Percentiles rank a stretch among this genome's conserved stretches.
Conservation (phyloP, 2,329 filamentous ascomycete genomes). For the Xylariales sp. region DNA sequence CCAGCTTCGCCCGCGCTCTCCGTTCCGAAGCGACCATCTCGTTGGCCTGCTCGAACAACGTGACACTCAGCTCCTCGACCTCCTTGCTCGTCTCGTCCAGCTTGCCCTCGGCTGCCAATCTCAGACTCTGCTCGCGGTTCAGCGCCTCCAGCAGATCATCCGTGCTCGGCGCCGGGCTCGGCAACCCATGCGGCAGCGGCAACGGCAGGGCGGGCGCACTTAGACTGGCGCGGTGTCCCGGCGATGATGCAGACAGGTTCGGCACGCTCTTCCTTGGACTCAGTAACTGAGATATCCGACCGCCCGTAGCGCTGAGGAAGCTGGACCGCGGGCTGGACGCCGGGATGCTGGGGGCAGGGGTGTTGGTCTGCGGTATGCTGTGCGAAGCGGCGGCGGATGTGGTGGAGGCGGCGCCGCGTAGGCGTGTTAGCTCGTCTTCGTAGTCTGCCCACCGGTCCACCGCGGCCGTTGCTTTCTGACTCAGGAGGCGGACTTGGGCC, state of each 20-base stretch:
- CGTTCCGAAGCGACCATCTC: constrained; percentile 81
- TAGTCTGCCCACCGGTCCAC: constrained; percentile 70
- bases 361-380: constrained; percentile 15
- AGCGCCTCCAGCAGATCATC: constrained; percentile 60
- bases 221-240: constrained; percentile 25
- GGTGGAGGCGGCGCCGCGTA: constrained; percentile 42
- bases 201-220: constrained; percentile 14
- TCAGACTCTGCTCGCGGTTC: constrained; percentile 60
- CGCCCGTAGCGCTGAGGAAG: constrained; percentile 21
- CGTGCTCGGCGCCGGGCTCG: constrained; percentile 20
- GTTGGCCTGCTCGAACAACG: constrained; percentile 77
- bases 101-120: constrained; percentile 64
- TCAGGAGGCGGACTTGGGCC: constrained; percentile 64
- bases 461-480: constrained; percentile 63
- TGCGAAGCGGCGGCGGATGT: constrained; percentile 20
- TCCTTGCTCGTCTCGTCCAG: constrained; percentile 64
- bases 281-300: constrained; percentile 24
- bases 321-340: constrained; percentile 21
- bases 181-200: constrained; percentile 12
- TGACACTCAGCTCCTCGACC: constrained; percentile 72
- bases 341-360: constrained; percentile 14
- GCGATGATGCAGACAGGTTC: constrained; percentile 24
- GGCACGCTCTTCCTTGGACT: constrained; percentile 24
- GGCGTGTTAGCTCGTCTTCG: constrained; percentile 67
- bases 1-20: constrained; percentile 63